Base-by-base conservation (phyloP, 148 eudicot species). In the Camellia japonica region DNA sequence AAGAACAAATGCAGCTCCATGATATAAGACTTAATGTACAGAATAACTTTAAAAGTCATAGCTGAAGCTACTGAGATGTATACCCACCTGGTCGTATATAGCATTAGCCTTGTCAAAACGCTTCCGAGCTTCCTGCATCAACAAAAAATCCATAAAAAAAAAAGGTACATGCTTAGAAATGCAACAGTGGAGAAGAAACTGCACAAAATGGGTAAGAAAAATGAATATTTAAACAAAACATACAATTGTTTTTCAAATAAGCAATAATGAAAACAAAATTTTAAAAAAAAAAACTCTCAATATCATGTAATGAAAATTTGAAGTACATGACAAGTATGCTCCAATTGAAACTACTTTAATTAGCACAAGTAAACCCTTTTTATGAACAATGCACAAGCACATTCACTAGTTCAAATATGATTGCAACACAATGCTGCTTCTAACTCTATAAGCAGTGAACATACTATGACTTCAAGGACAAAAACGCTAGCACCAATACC, bases 91-190 rank as follows among this genome's bases (percentile, higher is more conserved):
- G 70, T 93, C 96, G 78, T 93, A 93, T 71, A 81, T 79, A 75
- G 82, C 79, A 81, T 87, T 88, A 49, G 96, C 96, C 86, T 95
- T 95, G 87, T 95, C 98, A 89, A 93, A 93, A 71, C 97, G 94
- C 82, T 90, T 95, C 78, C 97, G 89, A 79, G 98, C 94, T 88
- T 95, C 98, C 98, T 95, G 92, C 84, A 76, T 71, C 82, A 79
- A 52, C 71, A 47, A 19, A 67, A 47, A 30, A 80, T 38, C 77
- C 42, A 80, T 18, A 78, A 43, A 63, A 56, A 61, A 43, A 59
- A 64, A 76, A 79, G 43, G 23, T 74, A 67, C n/a, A 73, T 12
- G 59, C 30, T 80, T 70, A 55, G 75, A 78, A 69, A 82, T 18
- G 73, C 75, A 71, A 62, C n/a, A 58, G 44, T 12, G 66, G 16